phyloP scores from a whole-genome alignment of 352 stramenopile species.

The Thalassiosira hispida region DNA sequence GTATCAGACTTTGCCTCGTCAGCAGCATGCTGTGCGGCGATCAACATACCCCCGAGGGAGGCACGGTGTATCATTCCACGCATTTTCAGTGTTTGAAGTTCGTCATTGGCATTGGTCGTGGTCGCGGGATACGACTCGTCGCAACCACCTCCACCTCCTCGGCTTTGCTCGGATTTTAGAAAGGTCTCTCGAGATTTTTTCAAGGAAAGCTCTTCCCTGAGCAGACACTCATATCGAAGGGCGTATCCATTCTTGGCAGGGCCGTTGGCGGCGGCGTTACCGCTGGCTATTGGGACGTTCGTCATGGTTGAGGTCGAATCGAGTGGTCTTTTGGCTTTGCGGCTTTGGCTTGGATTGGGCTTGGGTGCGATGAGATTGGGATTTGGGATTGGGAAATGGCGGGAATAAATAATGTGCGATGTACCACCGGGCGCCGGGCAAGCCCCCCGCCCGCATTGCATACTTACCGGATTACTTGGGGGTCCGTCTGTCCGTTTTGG shows the following conservation, averaged over 20 bases:
- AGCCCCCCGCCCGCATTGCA: too few relatives aligned
- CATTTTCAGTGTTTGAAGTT: constrained; percentile 28
- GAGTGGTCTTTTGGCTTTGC: neutral
- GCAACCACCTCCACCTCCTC: neutral
- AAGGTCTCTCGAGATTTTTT: constrained; percentile 23
- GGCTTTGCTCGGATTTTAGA: constrained; percentile 15
- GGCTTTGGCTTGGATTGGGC: neutral
- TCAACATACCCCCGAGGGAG: constrained; percentile 31
- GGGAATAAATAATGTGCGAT: too few relatives aligned
- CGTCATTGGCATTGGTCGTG: constrained; percentile 9
- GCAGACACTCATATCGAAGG: constrained; percentile 40
- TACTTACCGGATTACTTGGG: too few relatives aligned
- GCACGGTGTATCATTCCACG: constrained; percentile 46
- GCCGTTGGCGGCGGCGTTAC: neutral
- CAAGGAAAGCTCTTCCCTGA: constrained; percentile 37
- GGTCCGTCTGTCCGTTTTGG: too few relatives aligned
- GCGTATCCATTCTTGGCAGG: constrained; percentile 41
- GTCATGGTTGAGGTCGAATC: constrained; percentile 10
- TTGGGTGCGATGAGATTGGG: too few relatives aligned
- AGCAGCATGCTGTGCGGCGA: constrained; percentile 25
- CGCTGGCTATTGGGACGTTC: neutral
- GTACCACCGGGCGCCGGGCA: too few relatives aligned
- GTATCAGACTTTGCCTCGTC: neutral
- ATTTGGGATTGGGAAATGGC: too few relatives aligned
- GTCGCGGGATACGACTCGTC: neutral